Conservation (phyloP, 768 basidiomycete species). For the Lentinula guzmanii region DNA sequence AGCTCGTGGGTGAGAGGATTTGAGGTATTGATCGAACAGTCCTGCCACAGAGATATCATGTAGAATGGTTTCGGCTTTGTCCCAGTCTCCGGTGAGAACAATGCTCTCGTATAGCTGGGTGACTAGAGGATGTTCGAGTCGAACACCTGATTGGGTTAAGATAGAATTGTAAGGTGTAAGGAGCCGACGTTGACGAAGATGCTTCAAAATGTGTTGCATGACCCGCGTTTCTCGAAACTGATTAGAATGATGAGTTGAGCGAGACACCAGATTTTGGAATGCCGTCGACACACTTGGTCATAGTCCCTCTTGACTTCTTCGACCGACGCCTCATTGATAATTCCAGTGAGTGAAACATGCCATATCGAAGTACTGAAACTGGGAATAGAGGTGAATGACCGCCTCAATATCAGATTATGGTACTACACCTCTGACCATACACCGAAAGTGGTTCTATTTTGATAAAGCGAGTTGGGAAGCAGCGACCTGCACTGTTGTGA, state of each 20-base stretch:
- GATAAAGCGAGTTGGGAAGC: conserved; percentile 61
- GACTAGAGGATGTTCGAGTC: conserved; percentile 66
- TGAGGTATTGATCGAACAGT: conserved; percentile 59
- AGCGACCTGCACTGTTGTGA: conserved; percentile 51
- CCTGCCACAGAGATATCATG: conserved; percentile 40
- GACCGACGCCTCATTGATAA: conserved; percentile 50
- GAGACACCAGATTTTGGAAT: background rate
- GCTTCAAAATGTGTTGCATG: conserved; percentile 66
- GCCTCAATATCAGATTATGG: background rate
- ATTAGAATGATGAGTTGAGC: background rate
- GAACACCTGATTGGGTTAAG: conserved; percentile 45
- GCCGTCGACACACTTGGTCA: conserved; percentile 42
- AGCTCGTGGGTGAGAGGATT: conserved; percentile 51
- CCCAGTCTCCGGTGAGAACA: conserved; percentile 64
- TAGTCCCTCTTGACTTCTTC: conserved; percentile 45
- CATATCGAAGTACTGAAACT: conserved; percentile 80
- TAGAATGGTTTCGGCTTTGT: conserved; percentile 49
- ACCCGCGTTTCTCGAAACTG: conserved; percentile 64
- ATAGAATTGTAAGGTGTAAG: conserved; percentile 60
- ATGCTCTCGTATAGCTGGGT: conserved; percentile 57
- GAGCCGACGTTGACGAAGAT: conserved; percentile 71
- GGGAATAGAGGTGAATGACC: conserved; percentile 38
- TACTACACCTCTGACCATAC: conserved; percentile 17
- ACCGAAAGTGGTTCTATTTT: conserved; percentile 76
- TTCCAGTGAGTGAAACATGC: conserved; percentile 61